Evolutionary conservation across 352 stramenopile species (phyloP), one percentile per base, ranked within the genome.

Genomic region (Phytophthora fragariaefolia): DNA sequence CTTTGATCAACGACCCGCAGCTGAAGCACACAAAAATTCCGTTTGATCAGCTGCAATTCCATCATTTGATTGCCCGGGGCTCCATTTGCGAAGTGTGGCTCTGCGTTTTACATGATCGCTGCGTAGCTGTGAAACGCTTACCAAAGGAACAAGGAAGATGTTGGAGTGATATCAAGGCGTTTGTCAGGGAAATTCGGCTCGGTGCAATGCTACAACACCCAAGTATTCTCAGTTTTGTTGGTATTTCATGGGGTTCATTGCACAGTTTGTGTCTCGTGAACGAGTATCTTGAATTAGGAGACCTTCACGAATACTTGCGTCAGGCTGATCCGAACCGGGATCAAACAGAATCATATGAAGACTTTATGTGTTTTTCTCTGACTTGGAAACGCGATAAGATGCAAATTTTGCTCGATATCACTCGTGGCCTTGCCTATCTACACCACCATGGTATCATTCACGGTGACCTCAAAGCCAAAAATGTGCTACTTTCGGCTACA

Each of bases 381-480:
- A 63, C 73, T 17, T 90, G 82, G 82, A 57, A 58, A 45, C 54
- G 64, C 6, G 62, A 79, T 15, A 90, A 89, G 68, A 69, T 77
- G 43, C 58, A 58, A 22, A 74, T 91, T 32, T 69, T 77, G 0
- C 22, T 83, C n/a, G 80, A 71, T 20, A 78, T 91, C 28, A 66
- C 72, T 15, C 75, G 66, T 23, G 82, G 74, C 4, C 52, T 89
- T 8, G 62, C 53, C 38, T 89, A 85, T 28, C 47, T 91, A 8
- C 82, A 91, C 54, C 62, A 70, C 28, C 49, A 74, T 7, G 64
- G 65, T 3, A 61, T 85, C 28, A 74, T 89, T 24, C 81, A 91
- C 50, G 60, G 81, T 5, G 71, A 90, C 51, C 48, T 93, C 15
- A 89, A 82, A 66, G 64, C 77, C 18, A 82, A 72, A 34, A 84